These are phyloP conservation scores for Stromatinia cepivora DNA, from an alignment of 2,329 filamentous ascomycete genomes.

Conservation along the genomic window DNA sequence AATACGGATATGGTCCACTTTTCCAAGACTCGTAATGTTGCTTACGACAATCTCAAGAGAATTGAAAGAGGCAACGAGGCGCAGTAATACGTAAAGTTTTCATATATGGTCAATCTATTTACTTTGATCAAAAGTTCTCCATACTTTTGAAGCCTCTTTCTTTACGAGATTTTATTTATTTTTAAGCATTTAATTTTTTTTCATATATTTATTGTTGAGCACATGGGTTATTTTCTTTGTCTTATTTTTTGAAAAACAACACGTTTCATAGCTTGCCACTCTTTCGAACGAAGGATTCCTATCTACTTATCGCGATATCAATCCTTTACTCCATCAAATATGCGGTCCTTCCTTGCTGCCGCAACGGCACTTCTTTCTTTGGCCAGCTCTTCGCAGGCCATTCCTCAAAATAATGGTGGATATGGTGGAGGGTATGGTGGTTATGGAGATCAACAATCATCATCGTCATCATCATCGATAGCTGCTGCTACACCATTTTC, in stretches of 20 bases:
- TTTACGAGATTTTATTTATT: slow-evolving; percentile 4
- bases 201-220: background rate
- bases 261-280: slow-evolving; percentile 4
- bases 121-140: slow-evolving; percentile 10
- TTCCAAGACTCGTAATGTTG: slow-evolving; percentile 25
- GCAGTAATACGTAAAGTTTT: slow-evolving; percentile 21
- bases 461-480: slow-evolving; percentile 9
- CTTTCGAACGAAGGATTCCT: background rate
- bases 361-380: slow-evolving; percentile 35
- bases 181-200: background rate
- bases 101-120: slow-evolving; percentile 8
- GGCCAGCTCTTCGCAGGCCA: slow-evolving; percentile 28
- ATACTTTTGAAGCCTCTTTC: slow-evolving; percentile 15
- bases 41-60: slow-evolving; percentile 18
- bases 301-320: background rate
- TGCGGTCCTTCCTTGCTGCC: slow-evolving; percentile 30
- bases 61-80: slow-evolving; percentile 19
- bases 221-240: background rate
- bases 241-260: background rate
- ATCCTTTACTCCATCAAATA: slow-evolving; percentile 15
- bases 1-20: slow-evolving; percentile 22
- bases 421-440: slow-evolving; percentile 11
- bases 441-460: slow-evolving; percentile 9
- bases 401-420: slow-evolving; percentile 29
- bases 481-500: slow-evolving; percentile 17